Base-by-base conservation (phyloP, 2,329 filamentous ascomycete species). In the Fonsecaea nubica region DNA sequence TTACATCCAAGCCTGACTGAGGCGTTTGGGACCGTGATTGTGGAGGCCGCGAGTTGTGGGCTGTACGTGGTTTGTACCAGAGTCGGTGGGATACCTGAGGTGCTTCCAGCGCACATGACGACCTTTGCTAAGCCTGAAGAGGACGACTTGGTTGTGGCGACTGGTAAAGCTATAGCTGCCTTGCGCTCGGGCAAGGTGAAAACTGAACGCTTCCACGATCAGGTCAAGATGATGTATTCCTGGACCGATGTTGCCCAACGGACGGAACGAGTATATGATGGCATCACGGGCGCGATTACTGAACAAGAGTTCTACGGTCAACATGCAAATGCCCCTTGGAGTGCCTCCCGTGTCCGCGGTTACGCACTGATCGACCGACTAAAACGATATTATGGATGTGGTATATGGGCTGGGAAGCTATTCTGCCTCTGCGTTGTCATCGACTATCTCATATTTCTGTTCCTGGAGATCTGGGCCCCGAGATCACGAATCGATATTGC, bases 151-250 rank as follows among this genome's bases (percentile, higher is more conserved):
- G 94, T 99, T 0, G 85, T 88, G 50, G 95, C 94, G 3, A 97
- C 96, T 0, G 91, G 92, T 18, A 90, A 90, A 71, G 95, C 96
- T 18, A 98, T 99, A 68, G 90, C 89, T 0, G 90, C 92, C 35
- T 84, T 99, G 63, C 89, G 94, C 53, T 90, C 90, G 5, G 94
- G 93, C 72, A 92, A 90, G 73, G 90, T 99, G 33, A 89, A 92
- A 69, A 96, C 95, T 0, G 94, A 98, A 77, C 87, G 90, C 50
- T 99, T 99, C 76, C 95, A 99, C 77, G 94, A 97, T 72, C 92
- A 98, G 78, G 95, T 99, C 69, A 93, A 94, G 78, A 92, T 91
- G 82, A 98, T 98, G 95, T 99, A 99, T 80, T 96, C 92, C 1
- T 99, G 95, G 95, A 92, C 92, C 33, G 94, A 99, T 77, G 94